A percentile compares a stretch with the other conserved stretches of the same genome.
These are phyloP conservation scores for Mallotus japonicus DNA, from an alignment of 441 rosid genomes.

Conservation along the genomic window DNA sequence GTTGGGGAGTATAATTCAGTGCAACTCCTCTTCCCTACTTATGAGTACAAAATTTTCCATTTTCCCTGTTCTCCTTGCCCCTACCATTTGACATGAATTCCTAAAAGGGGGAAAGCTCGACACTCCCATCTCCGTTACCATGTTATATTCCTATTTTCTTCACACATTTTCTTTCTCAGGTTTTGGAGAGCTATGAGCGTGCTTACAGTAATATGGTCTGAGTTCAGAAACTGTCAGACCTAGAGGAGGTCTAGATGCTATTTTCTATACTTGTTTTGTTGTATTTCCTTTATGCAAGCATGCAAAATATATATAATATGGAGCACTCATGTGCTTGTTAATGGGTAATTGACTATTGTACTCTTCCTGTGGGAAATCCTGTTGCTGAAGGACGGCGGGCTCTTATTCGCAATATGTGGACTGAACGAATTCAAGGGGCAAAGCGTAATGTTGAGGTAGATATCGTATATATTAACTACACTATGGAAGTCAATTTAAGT, in stretches of 20 bases:
- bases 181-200: conserved; percentile 98
- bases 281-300: conserved; percentile 15
- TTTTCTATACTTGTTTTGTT: conserved; percentile 12
- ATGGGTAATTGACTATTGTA: conserved; percentile 95
- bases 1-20: not conserved
- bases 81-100: not conserved
- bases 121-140: not conserved
- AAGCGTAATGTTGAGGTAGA: conserved; percentile 98
- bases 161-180: conserved; percentile 62
- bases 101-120: not conserved
- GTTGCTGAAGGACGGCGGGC: conserved; percentile 90
- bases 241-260: conserved; percentile 78
- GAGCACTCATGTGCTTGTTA: conserved; percentile 6
- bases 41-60: not conserved
- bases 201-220: conserved; percentile 98
- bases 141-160: conserved; percentile 8
- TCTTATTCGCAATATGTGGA: conserved; percentile 99
- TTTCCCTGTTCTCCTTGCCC: too few species aligned
- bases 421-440: conserved; percentile 94
- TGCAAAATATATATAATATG: not conserved
- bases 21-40: not conserved
- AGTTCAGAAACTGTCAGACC: conserved; percentile 95
- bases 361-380: conserved; percentile 79
- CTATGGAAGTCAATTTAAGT: conserved; percentile 1
- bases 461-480: not conserved